Evolutionary conservation across 768 basidiomycete genomes (phyloP).

Genomic region (Tricholomella constricta): DNA sequence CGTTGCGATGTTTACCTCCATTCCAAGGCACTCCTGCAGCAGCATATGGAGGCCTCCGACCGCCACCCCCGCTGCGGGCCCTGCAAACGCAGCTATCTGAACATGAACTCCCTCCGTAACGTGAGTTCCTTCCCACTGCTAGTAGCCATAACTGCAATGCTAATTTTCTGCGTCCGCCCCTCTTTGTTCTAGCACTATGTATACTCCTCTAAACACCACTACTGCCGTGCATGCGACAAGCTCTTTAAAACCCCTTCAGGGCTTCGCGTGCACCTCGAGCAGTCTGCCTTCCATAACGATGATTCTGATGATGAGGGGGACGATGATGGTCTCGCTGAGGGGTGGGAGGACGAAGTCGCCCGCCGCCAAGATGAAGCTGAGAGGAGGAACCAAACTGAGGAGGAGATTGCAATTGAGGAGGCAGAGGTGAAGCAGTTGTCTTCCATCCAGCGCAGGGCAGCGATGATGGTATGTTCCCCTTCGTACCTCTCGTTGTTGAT

Average conservation of each 20-base stretch:
- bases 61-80: slow-evolving; percentile 10
- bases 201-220: slow-evolving; percentile 7
- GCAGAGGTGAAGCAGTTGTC: slow-evolving; percentile 1
- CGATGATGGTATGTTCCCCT: slow-evolving; percentile 8
- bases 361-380: slow-evolving; percentile 3
- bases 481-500: not conserved
- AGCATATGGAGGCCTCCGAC: slow-evolving; percentile 3
- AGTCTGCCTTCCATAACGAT: slow-evolving; percentile 11
- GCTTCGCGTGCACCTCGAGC: slow-evolving; percentile 4
- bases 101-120: slow-evolving; percentile 8
- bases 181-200: slow-evolving; percentile 3
- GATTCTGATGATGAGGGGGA: slow-evolving; percentile 12
- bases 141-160: not conserved
- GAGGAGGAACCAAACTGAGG: slow-evolving; percentile 2
- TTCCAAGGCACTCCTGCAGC: slow-evolving; percentile 7
- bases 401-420: not conserved
- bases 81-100: slow-evolving; percentile 10
- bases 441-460: slow-evolving; percentile 5
- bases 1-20: slow-evolving; percentile 8
- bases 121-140: not conserved
- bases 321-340: not conserved
- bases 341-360: slow-evolving; percentile 18
- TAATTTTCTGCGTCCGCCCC: not conserved
- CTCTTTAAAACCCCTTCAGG: slow-evolving; percentile 4
- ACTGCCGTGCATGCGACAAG: slow-evolving; percentile 10